These are phyloP conservation scores for Panicum hallii DNA, from an alignment of 202 grass and related monocot species.

Conservation along the genomic window DNA sequence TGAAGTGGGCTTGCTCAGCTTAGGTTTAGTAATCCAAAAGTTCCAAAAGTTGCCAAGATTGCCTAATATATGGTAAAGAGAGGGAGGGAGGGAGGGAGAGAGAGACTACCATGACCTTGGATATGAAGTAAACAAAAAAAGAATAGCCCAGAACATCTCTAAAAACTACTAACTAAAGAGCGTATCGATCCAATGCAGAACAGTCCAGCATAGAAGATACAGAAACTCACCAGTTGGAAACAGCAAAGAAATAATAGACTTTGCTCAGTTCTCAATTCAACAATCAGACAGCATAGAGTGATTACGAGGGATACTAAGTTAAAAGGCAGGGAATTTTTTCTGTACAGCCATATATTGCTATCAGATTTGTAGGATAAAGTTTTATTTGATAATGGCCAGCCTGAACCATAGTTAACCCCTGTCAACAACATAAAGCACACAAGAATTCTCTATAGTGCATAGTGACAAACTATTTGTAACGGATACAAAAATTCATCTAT, in stretches of 20 bases:
- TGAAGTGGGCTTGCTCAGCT: neutral
- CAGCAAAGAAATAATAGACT: neutral
- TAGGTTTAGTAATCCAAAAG: neutral
- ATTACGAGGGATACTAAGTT: neutral
- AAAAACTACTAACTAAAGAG: neutral
- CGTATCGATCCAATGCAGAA: neutral
- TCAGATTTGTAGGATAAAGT: constrained; percentile 8
- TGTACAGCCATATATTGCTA: neutral
- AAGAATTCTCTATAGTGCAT: neutral
- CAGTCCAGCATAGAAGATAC: neutral
- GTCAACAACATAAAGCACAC: neutral
- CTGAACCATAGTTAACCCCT: neutral
- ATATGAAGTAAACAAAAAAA: constrained; percentile 4
- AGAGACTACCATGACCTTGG: neutral
- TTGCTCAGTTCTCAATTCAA: neutral
- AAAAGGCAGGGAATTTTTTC: neutral
- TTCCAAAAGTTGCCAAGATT: neutral
- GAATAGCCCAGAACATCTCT: neutral
- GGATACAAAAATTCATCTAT: neutral
- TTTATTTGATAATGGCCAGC: constrained; percentile 13
- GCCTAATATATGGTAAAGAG: neutral
- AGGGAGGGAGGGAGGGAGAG: neutral
- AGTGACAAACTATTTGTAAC: neutral
- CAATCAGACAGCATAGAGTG: constrained; percentile 26
- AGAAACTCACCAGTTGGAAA: constrained; percentile 13